phyloP scores from a whole-genome alignment of 176 grass and related monocot species.

The Oryza rufipogon region DNA sequence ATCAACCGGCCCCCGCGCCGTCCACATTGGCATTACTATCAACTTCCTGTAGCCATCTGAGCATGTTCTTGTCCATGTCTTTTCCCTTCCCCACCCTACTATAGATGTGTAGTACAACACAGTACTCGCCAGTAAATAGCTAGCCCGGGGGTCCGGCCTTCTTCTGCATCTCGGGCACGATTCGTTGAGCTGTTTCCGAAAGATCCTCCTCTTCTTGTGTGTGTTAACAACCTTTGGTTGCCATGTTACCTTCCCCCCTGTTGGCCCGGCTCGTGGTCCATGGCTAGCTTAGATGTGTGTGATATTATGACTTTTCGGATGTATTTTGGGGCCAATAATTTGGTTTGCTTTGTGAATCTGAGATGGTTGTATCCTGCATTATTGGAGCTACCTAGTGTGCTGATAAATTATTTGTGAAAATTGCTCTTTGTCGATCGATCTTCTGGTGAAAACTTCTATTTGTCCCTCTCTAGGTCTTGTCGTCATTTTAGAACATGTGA shows the following conservation, averaged over 20 bases:
- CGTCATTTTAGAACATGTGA: not conserved
- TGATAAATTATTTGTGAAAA: not conserved
- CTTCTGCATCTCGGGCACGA: not conserved
- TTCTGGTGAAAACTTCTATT: not conserved
- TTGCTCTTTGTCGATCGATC: too few relatives aligned
- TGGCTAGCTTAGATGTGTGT: not conserved
- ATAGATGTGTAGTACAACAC: not conserved
- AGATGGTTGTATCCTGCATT: not conserved
- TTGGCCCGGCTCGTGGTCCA: constrained; percentile 4
- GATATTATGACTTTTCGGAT: not conserved
- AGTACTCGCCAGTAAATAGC: not conserved
- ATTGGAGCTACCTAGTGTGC: not conserved
- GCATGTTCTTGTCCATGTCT: not conserved
- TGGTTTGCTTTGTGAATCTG: not conserved
- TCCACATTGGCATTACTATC: constrained; percentile 40
- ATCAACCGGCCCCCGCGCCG: not conserved
- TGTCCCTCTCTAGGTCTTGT: not conserved
- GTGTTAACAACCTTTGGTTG: constrained; percentile 10
- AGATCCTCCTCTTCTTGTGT: not conserved
- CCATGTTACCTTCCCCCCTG: constrained; percentile 25
- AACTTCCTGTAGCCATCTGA: constrained; percentile 50
- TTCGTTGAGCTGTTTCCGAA: constrained; percentile 35
- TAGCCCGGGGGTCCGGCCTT: not conserved
- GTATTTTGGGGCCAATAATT: not conserved
- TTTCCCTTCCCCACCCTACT: not conserved